These are phyloP conservation scores for Cadophora gregata DNA, from an alignment of 2,329 filamentous ascomycete genomes.

Conservation along the genomic window DNA sequence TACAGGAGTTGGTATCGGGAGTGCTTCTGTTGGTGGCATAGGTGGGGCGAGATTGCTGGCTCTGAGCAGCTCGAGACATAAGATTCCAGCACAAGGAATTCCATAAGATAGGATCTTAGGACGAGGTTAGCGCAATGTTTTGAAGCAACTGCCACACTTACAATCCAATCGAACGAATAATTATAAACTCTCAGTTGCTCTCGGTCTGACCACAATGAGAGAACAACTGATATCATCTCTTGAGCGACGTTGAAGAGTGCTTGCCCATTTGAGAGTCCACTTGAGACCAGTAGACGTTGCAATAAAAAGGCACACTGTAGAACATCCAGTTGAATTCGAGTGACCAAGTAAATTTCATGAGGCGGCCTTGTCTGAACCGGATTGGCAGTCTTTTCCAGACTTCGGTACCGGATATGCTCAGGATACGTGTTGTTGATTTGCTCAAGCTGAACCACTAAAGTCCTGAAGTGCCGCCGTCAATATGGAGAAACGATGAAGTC, in stretches of 20 bases:
- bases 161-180: conserved; percentile 23
- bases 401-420: conserved; percentile 17
- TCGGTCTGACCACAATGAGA: conserved; percentile 14
- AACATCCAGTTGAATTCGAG: conserved; percentile 23
- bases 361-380: neutral
- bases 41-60: conserved; percentile 18
- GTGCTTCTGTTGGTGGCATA: neutral
- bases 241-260: conserved; percentile 17
- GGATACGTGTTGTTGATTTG: conserved; percentile 14
- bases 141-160: neutral
- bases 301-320: conserved; percentile 20
- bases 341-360: conserved; percentile 9
- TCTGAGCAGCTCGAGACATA: conserved; percentile 23
- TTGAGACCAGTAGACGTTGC: conserved; percentile 13
- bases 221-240: conserved; percentile 18
- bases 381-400: neutral
- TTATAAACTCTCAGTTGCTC: conserved; percentile 18
- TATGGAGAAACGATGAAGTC: neutral
- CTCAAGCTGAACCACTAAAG: conserved; percentile 6
- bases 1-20: neutral
- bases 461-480: neutral
- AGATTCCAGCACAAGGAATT: conserved; percentile 17
- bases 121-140: neutral
- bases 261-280: conserved; percentile 18
- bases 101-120: conserved; percentile 18